Evolutionary conservation across 352 stramenopile species (phyloP), one percentile per base, ranked within the genome.

Genomic region (Globisporangium acanthophoron): DNA sequence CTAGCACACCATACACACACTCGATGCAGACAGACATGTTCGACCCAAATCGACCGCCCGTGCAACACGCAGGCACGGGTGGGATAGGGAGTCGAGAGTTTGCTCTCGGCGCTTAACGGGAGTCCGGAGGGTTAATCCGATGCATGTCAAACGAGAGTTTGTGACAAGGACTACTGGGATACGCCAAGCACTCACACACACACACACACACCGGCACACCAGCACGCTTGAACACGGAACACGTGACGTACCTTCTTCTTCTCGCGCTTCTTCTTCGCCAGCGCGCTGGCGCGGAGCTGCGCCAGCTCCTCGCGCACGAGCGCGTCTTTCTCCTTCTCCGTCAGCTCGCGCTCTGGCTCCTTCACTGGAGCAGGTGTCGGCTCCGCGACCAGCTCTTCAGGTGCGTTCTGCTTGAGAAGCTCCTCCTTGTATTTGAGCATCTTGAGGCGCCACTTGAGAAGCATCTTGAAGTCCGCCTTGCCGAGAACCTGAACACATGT

Each of bases 361-460:
- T 75, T 70, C 20, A 21, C 13, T 0, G 12, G 5, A 3, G 54
- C 35, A 2, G 52, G 27, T 5, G 41, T 24, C 5, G 52, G 11
- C 3, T 81, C 60, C 24, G 69, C 78, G 3, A 33, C 20, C 2
- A 64, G 52, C 0, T 59, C 66, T 16, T 88, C 65, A 0, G 74
- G 70, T 0, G 72, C 72, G 1, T 85, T 58, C 2, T 76, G 78
- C 67, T 91, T 92, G 3, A 93, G 47, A 6, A 95, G 73, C 47
- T 93, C 83, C 2, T 88, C 74, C 54, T 91, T 92, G 74, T 92
- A 93, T 58, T 87, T 85, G 6, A 76, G 65, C 83, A 99, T 98
- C 39, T 97, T 96, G 6, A 96, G 74, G 20, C 97, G 86, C 98
- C 98, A 99, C 54, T 95, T 98, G 12, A 99, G 71, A 21, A 99